Base-by-base conservation (phyloP, 2,329 filamentous ascomycete species). In the Xylariomycetidae sp. region DNA sequence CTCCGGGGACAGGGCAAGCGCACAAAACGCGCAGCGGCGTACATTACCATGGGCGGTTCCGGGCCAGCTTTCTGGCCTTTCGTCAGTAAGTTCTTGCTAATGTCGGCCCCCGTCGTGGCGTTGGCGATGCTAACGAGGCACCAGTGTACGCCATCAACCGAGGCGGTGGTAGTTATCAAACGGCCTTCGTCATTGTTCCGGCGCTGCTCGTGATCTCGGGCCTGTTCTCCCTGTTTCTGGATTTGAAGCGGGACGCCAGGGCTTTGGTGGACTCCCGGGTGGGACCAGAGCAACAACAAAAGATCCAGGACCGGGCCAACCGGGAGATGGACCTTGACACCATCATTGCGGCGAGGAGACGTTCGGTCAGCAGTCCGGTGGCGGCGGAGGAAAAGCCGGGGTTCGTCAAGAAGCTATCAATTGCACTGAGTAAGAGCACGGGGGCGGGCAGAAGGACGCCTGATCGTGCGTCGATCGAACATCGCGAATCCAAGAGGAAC, bases 1-100 rank as follows among this genome's bases (percentile, higher is more conserved):
- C 79, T 94, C 38, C 76, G 85, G 3, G 86, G 87, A 1, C 74
- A 93, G 31, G 87, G 87, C 0, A 72, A 75, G n/a, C 73, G 85
- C 44, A 88, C 83, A 4, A 93, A 93, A 61, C 73, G 81, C 29
- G 85, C 82, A 0, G 81, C 82, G 0, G 82, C 82, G 2, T 85
- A 77, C 56, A 79, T 93, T 43, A 85, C 89, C 2, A 85, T 81
- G 54, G 83, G 80, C 31, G 82, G 79, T 1, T 79, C 74, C 1
- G 84, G 85, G 2, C 82, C 85, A 9, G 82, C 79, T 1, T 76
- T 81, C 35, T 83, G 86, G 50, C 84, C 85, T 0, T 85, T 85
- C 20, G 69, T 88, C 33, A 70, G 44, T 47, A 24, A 44, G 44
- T 34, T 12, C 10, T 18, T 13, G 23, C 19, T 15, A 1, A 23